Percentiles rank a stretch among this genome's conserved stretches.
These are phyloP conservation scores for Euclidium syriacum DNA, from an alignment of 345 rosid species.

Conservation along the genomic window DNA sequence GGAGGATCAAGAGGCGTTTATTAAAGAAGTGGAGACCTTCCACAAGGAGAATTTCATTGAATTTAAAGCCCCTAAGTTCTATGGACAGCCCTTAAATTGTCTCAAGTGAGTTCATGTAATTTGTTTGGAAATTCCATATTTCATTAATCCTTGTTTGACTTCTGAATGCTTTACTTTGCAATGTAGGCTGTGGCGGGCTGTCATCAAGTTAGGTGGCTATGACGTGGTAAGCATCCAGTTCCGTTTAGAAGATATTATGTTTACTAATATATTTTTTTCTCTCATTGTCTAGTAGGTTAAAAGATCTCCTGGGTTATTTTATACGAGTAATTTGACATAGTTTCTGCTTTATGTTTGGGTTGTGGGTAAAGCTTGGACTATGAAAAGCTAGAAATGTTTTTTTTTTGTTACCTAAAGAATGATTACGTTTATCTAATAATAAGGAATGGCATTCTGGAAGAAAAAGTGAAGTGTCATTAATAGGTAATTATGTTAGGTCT, in stretches of 20 bases:
- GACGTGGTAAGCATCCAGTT: conserved; percentile 59
- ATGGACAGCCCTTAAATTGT: conserved; percentile 83
- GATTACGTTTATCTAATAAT: not conserved
- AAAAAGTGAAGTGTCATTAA: not conserved
- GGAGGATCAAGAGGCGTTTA: conserved; percentile 65
- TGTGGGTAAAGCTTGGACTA: not conserved
- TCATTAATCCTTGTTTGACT: conserved; percentile 5
- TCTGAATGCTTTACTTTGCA: conserved; percentile 10
- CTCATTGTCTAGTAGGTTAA: not conserved
- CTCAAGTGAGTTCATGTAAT: conserved; percentile 53
- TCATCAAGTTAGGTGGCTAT: conserved; percentile 87
- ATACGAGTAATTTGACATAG: not conserved
- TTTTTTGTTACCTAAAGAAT: not conserved
- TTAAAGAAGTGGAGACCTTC: conserved; percentile 74
- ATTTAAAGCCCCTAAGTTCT: conserved; percentile 88
- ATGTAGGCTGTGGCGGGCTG: conserved; percentile 86
- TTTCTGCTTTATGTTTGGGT: not conserved
- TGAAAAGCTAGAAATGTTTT: not conserved
- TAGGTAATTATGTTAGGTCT: conserved; percentile 7
- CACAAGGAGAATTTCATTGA: conserved; percentile 56
- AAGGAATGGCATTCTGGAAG: not conserved
- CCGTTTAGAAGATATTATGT: not conserved
- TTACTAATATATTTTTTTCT: not conserved
- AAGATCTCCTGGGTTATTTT: not conserved
- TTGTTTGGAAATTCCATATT: not conserved